Evolutionary conservation across 169 alveolate species (phyloP).

Genomic region (Eimeria acervulina): DNA sequence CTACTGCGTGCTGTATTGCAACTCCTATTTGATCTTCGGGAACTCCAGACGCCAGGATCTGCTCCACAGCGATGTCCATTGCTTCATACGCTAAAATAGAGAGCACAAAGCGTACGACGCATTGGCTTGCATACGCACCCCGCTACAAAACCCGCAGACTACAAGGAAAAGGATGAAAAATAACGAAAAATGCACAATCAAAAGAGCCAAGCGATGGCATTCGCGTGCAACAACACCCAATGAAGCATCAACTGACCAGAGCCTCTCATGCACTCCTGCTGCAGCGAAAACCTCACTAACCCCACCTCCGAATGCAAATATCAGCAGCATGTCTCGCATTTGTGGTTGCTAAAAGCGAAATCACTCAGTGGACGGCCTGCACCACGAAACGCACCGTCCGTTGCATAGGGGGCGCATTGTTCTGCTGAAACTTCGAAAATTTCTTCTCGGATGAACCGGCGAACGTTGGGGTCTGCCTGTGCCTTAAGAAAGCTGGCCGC

Average conservation of each 20-base stretch:
- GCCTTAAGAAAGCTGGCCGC: conserved; percentile 15
- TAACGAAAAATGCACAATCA: no score
- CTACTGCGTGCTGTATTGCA: background rate
- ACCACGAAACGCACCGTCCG: background rate
- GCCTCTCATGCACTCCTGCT: no score
- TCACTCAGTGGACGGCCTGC: background rate
- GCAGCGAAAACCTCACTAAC: no score
- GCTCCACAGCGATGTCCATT: conserved; percentile 1
- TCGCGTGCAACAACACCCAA: no score
- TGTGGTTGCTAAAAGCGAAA: no score
- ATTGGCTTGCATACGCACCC: no score
- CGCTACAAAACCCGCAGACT: no score
- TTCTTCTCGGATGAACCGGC: background rate
- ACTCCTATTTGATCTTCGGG: background rate
- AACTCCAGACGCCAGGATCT: background rate
- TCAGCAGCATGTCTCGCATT: background rate
- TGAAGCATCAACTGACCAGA: no score
- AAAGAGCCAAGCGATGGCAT: no score
- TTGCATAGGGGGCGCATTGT: conserved; percentile 25
- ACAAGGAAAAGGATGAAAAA: no score
- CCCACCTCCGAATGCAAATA: background rate
- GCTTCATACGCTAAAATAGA: background rate
- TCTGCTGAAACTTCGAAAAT: background rate
- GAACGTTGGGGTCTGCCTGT: background rate
- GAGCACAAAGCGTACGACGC: background rate